Conservation (phyloP, 2,329 filamentous ascomycete species). For the Exophiala calicioides region DNA sequence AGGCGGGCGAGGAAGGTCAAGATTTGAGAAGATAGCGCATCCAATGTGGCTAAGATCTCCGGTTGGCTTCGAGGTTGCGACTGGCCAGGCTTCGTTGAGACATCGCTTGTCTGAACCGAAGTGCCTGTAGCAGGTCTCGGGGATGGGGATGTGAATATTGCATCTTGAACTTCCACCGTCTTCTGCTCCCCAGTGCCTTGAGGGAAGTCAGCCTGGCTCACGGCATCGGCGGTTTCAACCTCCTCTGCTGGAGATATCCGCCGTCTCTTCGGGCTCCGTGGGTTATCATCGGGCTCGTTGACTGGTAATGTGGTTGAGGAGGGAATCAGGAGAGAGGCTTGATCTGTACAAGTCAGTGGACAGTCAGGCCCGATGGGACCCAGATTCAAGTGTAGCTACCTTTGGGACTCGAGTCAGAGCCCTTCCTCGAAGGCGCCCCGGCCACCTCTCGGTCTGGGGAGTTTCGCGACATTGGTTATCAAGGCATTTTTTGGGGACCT, state of each 20-base stretch:
- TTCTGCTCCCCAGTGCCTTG: background rate
- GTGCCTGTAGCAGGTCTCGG: slow-evolving; percentile 1
- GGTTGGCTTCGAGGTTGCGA: slow-evolving; percentile 42
- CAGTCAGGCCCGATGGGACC: background rate
- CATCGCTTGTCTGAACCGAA: slow-evolving; percentile 1
- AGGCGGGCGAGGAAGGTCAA: slow-evolving; percentile 19
- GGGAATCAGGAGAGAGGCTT: background rate
- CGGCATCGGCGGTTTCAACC: slow-evolving; percentile 33
- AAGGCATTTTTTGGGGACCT: background rate
- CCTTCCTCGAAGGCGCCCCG: background rate
- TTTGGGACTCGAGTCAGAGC: slow-evolving; percentile 2
- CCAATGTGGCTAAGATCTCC: slow-evolving; percentile 61
- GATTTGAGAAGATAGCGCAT: slow-evolving; percentile 54
- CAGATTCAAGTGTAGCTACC: slow-evolving; percentile 14
- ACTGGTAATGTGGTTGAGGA: background rate
- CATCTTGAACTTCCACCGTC: background rate
- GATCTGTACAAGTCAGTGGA: background rate
- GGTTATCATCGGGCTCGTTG: slow-evolving; percentile 16
- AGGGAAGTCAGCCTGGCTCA: background rate
- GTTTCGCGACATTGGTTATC: slow-evolving; percentile 12
- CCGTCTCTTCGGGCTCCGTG: slow-evolving; percentile 27
- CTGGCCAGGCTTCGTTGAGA: slow-evolving; percentile 5
- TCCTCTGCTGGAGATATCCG: slow-evolving; percentile 39
- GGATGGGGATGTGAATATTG: background rate
- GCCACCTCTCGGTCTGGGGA: background rate